These are phyloP conservation scores for Aspergillus candidus DNA, from an alignment of 2,329 filamentous ascomycete genomes.

Conservation along the genomic window DNA sequence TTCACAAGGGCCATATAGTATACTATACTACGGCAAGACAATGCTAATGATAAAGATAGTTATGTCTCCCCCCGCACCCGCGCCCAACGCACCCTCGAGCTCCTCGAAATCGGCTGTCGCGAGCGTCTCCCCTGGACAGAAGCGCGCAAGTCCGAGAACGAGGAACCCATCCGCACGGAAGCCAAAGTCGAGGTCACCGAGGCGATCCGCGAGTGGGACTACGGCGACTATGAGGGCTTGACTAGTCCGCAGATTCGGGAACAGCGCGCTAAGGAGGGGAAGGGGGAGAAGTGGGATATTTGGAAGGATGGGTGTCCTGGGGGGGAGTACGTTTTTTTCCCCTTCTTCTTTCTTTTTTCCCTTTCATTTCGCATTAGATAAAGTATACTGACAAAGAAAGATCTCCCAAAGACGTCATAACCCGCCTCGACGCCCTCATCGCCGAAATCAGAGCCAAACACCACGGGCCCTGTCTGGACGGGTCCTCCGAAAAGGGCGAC, in stretches of 20 bases:
- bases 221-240: conserved; percentile 79
- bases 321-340: conserved; percentile 59
- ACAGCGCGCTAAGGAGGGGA: conserved; percentile 51
- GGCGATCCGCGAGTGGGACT: conserved; percentile 78
- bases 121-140: conserved; percentile 64
- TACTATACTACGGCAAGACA: not conserved
- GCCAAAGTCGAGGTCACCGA: conserved; percentile 63
- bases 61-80: conserved; percentile 83
- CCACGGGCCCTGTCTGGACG: conserved; percentile 58
- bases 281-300: conserved; percentile 64
- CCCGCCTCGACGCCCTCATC: conserved; percentile 70
- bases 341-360: not conserved
- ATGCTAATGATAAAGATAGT: conserved; percentile 31
- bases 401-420: conserved; percentile 65
- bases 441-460: conserved; percentile 62
- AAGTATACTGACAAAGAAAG: conserved; percentile 31
- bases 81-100: conserved; percentile 83
- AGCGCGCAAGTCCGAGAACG: conserved; percentile 21
- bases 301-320: conserved; percentile 83
- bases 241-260: conserved; percentile 63
- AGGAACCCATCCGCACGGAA: conserved; percentile 44
- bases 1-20: too few relatives aligned
- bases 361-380: not conserved
- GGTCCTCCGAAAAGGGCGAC: conserved; percentile 51
- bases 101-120: conserved; percentile 68